These are phyloP conservation scores for Talaromyces atroroseus DNA, from an alignment of 2,329 filamentous ascomycete species.

Conservation along the genomic window DNA sequence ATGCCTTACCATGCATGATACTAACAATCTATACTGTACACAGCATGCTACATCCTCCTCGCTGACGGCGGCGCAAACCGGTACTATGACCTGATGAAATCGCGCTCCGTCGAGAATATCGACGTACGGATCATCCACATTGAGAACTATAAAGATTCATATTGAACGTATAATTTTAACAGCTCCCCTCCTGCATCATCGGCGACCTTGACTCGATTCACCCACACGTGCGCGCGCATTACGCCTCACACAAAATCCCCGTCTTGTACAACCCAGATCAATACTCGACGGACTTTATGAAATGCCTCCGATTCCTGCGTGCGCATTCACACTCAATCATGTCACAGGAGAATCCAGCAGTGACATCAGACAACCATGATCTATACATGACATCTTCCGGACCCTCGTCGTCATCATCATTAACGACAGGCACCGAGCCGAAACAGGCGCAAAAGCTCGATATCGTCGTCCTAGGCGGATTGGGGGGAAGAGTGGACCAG, in stretches of 20 bases:
- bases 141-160: background rate
- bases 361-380: conserved; percentile 9
- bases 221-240: conserved; percentile 59
- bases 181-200: conserved; percentile 66
- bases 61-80: conserved; percentile 89
- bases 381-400: conserved; percentile 12
- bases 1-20: background rate
- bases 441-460: conserved; percentile 39
- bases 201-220: conserved; percentile 86
- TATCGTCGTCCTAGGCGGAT: conserved; percentile 75
- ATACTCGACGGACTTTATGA: conserved; percentile 85
- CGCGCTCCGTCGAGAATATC: conserved; percentile 22
- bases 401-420: background rate
- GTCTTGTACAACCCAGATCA: conserved; percentile 73
- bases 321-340: conserved; percentile 24
- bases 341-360: conserved; percentile 4
- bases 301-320: conserved; percentile 63
- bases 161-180: conserved; percentile 14
- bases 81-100: conserved; percentile 51
- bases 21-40: background rate
- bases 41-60: conserved; percentile 65
- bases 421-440: conserved; percentile 6
- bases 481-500: conserved; percentile 89
- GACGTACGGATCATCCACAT: conserved; percentile 24
- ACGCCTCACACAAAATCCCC: conserved; percentile 53